These are phyloP conservation scores for Xylariaceae sp. DNA, from an alignment of 2,329 filamentous ascomycete species.

Conservation along the genomic window DNA sequence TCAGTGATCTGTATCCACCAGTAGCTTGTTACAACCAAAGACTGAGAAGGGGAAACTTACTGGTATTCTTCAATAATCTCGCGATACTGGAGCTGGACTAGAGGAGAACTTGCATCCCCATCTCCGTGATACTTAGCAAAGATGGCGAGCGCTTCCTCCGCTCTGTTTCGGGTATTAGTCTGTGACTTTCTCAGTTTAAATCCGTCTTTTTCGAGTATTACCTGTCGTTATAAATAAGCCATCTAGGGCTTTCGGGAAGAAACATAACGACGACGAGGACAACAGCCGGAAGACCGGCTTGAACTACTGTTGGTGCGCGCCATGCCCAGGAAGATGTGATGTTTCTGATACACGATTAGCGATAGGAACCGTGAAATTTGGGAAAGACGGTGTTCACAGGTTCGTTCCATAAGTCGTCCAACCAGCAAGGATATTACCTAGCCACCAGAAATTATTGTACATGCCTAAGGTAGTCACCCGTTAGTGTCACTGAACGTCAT, in stretches of 20 bases:
- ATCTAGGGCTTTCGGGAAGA: conserved; percentile 36
- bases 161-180: conserved; percentile 24
- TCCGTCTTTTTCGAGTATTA: not conserved
- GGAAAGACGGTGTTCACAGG: conserved; percentile 5
- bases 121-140: conserved; percentile 61
- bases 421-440: conserved; percentile 54
- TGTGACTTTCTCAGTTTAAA: not conserved
- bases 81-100: conserved; percentile 56
- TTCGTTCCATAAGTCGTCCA: conserved; percentile 48
- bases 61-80: conserved; percentile 53
- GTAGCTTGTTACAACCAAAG: too few species aligned
- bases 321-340: conserved; percentile 50
- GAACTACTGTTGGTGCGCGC: conserved; percentile 57
- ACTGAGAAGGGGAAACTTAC: not conserved
- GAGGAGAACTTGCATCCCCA: conserved; percentile 48
- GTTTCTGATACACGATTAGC: conserved; percentile 30
- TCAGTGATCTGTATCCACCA: too few species aligned
- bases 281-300: conserved; percentile 43
- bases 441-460: conserved; percentile 44
- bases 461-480: not conserved
- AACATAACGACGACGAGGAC: conserved; percentile 42
- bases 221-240: conserved; percentile 43
- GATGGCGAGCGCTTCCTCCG: conserved; percentile 53
- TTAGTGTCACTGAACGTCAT: not conserved
- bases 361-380: not conserved